These are phyloP conservation scores for Aurantiochytrium sp. DNA, from an alignment of 108 stramenopile genomes.

Conservation along the genomic window DNA sequence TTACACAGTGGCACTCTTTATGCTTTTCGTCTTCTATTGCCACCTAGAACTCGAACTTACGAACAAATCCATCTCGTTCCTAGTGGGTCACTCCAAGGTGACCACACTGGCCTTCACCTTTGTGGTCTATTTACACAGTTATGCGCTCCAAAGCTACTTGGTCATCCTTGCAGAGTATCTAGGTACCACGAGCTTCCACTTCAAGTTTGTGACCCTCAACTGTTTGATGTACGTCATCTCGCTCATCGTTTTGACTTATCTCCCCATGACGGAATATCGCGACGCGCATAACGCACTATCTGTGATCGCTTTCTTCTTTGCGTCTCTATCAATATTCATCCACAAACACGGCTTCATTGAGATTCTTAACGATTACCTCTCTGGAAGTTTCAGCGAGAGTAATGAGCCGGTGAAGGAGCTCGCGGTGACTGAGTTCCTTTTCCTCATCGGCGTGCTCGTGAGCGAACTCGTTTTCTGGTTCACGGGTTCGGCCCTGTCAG, in stretches of 20 bases:
- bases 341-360: not conserved
- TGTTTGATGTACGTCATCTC: not conserved
- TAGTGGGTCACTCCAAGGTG: not conserved
- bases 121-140: not conserved
- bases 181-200: not conserved
- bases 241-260: not conserved
- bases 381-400: too few species aligned
- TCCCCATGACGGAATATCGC: not conserved
- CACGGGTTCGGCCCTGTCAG: not conserved
- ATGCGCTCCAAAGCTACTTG: not conserved
- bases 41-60: not conserved
- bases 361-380: not conserved
- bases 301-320: not conserved
- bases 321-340: not conserved
- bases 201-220: not conserved
- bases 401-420: too few species aligned
- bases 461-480: not conserved
- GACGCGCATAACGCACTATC: not conserved
- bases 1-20: not conserved
- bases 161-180: not conserved
- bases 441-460: not conserved
- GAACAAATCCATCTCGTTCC: not conserved
- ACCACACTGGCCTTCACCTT: not conserved
- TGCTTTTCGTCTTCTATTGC: not conserved
- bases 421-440: not conserved